Conservation (phyloP, 1,139 yeast genomes). For the Nakaseomyces kungkrabaensis region DNA sequence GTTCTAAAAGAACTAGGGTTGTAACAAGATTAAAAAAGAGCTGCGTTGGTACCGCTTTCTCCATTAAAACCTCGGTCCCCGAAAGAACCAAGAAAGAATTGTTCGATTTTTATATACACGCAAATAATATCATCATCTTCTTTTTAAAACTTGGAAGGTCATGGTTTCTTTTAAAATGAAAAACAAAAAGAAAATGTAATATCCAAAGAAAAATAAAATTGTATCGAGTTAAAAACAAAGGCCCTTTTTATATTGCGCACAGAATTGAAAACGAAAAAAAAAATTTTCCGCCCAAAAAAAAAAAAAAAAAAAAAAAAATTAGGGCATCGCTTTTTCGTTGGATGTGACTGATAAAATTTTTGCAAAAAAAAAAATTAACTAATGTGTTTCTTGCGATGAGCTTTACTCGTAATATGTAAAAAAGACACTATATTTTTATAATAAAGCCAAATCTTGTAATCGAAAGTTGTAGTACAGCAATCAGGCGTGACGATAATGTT, state of each 20-base stretch:
- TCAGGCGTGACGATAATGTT: conserved; percentile 6
- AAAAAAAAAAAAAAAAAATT: background rate
- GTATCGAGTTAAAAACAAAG: background rate
- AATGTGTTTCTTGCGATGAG: too few relatives aligned
- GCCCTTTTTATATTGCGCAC: background rate
- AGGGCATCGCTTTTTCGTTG: too few relatives aligned
- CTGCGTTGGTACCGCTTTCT: conserved; percentile 32
- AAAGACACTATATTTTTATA: too few relatives aligned
- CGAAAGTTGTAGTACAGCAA: too few relatives aligned
- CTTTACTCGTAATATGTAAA: too few relatives aligned
- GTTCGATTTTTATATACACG: conserved; percentile 27
- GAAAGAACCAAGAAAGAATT: conserved; percentile 21
- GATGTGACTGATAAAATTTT: too few relatives aligned
- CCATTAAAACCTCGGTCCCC: conserved; percentile 28
- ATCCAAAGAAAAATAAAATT: background rate
- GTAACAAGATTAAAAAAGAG: conserved; percentile 29
- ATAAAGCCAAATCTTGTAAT: too few relatives aligned
- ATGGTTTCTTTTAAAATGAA: conserved; percentile 16
- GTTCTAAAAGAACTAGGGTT: conserved; percentile 8
- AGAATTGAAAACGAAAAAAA: background rate
- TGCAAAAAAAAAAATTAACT: too few relatives aligned
- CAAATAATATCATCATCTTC: conserved; percentile 31
- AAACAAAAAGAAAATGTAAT: background rate
- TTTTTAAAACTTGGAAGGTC: conserved; percentile 32
- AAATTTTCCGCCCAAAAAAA: background rate